Percentiles rank a stretch among this genome's conserved stretches.
phyloP scores from a whole-genome alignment of 768 basidiomycete genomes.

The Kockovaella imperatae region DNA sequence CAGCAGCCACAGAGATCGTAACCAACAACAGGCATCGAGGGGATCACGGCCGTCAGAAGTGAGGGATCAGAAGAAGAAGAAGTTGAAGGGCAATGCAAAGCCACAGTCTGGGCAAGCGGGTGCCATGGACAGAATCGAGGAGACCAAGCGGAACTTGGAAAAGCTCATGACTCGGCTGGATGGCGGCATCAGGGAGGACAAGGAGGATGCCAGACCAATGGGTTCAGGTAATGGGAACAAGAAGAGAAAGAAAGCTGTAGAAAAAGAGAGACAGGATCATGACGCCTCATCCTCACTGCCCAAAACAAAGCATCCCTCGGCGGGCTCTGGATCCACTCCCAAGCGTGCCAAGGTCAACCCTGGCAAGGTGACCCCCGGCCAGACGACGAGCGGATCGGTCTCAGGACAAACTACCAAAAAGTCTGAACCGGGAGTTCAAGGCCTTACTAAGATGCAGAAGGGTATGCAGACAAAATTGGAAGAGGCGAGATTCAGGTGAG shows the following conservation, averaged over 20 bases:
- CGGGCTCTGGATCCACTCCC: too few species aligned
- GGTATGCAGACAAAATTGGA: conserved; percentile 70
- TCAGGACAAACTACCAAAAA: too few species aligned
- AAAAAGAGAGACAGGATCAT: background rate
- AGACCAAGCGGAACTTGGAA: conserved; percentile 36
- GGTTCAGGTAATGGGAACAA: conserved; percentile 10
- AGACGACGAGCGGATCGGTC: too few species aligned
- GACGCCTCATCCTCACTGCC: background rate
- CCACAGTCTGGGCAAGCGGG: background rate
- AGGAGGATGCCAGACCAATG: conserved; percentile 19
- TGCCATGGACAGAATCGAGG: conserved; percentile 14
- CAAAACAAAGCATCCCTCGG: too few species aligned
- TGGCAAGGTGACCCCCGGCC: too few species aligned
- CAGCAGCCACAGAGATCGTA: too few species aligned
- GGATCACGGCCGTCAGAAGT: too few species aligned
- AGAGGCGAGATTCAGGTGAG: conserved; percentile 79
- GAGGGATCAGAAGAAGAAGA: conserved; percentile 19
- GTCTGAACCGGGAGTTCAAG: conserved; percentile 17
- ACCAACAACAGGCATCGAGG: too few species aligned
- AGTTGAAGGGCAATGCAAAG: conserved; percentile 25
- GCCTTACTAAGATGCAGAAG: conserved; percentile 65
- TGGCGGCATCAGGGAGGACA: conserved; percentile 16
- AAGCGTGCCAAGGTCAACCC: too few species aligned
- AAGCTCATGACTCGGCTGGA: conserved; percentile 39
- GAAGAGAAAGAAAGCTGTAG: conserved; percentile 1